phyloP scores from a whole-genome alignment of 108 stramenopile genomes.

The Cafeteria roenbergensis region DNA sequence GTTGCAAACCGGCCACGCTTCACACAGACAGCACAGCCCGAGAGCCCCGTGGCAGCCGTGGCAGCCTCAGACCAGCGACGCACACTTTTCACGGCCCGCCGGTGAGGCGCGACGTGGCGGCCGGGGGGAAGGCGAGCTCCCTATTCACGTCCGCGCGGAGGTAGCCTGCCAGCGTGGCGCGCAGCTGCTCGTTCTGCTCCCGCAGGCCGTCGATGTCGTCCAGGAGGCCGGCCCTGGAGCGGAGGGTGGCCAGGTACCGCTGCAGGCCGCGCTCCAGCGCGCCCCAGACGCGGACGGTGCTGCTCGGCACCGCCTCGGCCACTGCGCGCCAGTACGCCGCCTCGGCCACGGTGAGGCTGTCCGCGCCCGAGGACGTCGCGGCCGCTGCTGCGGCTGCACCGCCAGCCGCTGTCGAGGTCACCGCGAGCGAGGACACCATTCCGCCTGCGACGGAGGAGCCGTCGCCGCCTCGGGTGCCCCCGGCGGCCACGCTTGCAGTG shows the following conservation, averaged over 20 bases:
- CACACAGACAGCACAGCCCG: too few species aligned
- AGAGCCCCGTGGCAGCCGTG: too few species aligned
- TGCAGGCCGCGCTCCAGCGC: slow-evolving; percentile 28
- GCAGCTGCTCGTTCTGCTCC: slow-evolving; percentile 44
- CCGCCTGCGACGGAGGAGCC: slow-evolving; percentile 13
- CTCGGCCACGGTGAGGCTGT: slow-evolving; percentile 6
- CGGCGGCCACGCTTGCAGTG: neutral
- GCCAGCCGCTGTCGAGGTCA: slow-evolving; percentile 6
- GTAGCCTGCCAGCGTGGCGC: slow-evolving; percentile 41
- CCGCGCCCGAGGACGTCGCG: too few species aligned
- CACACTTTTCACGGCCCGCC: too few species aligned
- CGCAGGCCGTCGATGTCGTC: slow-evolving; percentile 24
- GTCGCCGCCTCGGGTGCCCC: slow-evolving; percentile 4
- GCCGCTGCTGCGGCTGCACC: neutral
- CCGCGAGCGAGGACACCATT: neutral
- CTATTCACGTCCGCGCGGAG: slow-evolving; percentile 41
- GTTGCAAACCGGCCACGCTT: too few species aligned
- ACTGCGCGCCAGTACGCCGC: slow-evolving; percentile 28
- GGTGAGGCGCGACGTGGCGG: too few species aligned
- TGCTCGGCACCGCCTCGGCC: slow-evolving; percentile 18
- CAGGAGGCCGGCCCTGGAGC: slow-evolving; percentile 26
- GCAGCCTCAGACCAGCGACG: too few species aligned
- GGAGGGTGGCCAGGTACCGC: slow-evolving; percentile 30
- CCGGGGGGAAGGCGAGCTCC: slow-evolving; percentile 47
- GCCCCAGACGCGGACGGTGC: slow-evolving; percentile 29